phyloP scores from a whole-genome alignment of 1,284 basidiomycete genomes.

The Tranzscheliella williamsii region DNA sequence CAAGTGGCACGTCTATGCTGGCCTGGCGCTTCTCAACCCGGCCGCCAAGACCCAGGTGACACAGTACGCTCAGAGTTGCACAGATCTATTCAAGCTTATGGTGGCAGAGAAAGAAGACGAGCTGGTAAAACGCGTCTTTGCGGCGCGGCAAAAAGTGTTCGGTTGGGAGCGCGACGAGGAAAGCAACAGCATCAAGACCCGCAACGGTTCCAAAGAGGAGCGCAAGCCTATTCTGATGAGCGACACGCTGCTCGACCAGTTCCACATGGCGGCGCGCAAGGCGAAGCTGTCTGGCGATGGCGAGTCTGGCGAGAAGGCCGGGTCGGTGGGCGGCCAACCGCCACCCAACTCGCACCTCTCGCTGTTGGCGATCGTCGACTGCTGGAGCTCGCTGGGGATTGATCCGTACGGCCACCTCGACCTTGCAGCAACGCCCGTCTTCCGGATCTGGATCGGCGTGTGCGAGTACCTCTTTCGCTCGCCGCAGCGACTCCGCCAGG shows the following conservation, averaged over 20 bases:
- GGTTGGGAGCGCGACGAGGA: slow-evolving; percentile 62
- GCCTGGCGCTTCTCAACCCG: slow-evolving; percentile 93
- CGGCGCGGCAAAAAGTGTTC: slow-evolving; percentile 79
- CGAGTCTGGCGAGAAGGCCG: slow-evolving; percentile 5
- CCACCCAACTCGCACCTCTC: slow-evolving; percentile 87
- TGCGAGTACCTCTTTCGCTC: slow-evolving; percentile 90
- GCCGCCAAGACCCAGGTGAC: slow-evolving; percentile 83
- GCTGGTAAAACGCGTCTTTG: slow-evolving; percentile 71
- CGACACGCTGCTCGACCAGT: slow-evolving; percentile 84
- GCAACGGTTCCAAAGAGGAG: slow-evolving; percentile 30
- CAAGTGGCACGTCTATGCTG: slow-evolving; percentile 99
- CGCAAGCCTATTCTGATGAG: slow-evolving; percentile 78
- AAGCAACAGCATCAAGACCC: slow-evolving; percentile 33
- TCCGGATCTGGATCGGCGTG: slow-evolving; percentile 95
- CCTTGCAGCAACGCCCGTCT: slow-evolving; percentile 92
- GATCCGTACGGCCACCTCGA: slow-evolving; percentile 89
- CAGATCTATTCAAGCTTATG: slow-evolving; percentile 95
- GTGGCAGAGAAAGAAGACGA: slow-evolving; percentile 73
- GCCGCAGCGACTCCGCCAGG: slow-evolving; percentile 56
- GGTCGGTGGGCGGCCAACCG: slow-evolving; percentile 3
- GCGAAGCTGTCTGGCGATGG: slow-evolving; percentile 14
- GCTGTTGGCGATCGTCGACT: slow-evolving; percentile 97
- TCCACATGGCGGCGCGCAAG: slow-evolving; percentile 73
- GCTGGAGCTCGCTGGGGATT: slow-evolving; percentile 86
- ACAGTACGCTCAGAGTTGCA: slow-evolving; percentile 81